Evolutionary conservation across 495 filamentous ascomycete genomes (phyloP), one percentile per base, ranked within the genome.

Genomic region (Beverwykella pulmonaria): DNA sequence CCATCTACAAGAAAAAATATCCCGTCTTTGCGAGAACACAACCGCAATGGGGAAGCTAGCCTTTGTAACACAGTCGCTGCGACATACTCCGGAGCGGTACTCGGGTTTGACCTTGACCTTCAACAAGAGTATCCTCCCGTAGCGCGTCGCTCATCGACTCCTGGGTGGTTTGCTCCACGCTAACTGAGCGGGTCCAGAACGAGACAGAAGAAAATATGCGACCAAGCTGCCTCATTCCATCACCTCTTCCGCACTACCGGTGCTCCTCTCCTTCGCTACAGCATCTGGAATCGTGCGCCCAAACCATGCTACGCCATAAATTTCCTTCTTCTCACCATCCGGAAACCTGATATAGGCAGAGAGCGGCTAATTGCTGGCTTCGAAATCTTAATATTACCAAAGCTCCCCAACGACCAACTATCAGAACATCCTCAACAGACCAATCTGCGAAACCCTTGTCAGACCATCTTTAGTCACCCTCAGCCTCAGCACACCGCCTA

Each of bases 241-340:
- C 14, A 65, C 56, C n/a, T 72, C 70, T 9, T 65, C 70, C 22
- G 70, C 62, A 10, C 57, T 72, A 14, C 61, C 61, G 15, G 48
- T 62, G 19, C 63, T 72, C 22, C 66, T 72, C 14, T 66, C 70
- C 26, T 34, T 72, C 17, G 70, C 70, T 29, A 61, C 57, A 12
- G 61, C 66, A 8, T 48, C 34, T 14, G 70, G 66, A 22, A 69
- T 72, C 39, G 60, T 67, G 7, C 59, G 23, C 26, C 29, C 34
- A 7, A 61, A 61, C 30, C 48, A 56, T 23, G 25, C 57, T 3
- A 46, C 56, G n/a, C 63, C 68, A 23, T 32, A 57, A 10, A 17
- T 65, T 19, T 65, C 69, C 22, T 63, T 68, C 59, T 63, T 34
- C 47, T 68, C 69, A 23, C 64, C 69, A 15, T 66, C 68, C 23